Evolutionary conservation across 2,329 filamentous ascomycete genomes (phyloP), one percentile per base, ranked within the genome.

Genomic region (Diaporthe humulicola): DNA sequence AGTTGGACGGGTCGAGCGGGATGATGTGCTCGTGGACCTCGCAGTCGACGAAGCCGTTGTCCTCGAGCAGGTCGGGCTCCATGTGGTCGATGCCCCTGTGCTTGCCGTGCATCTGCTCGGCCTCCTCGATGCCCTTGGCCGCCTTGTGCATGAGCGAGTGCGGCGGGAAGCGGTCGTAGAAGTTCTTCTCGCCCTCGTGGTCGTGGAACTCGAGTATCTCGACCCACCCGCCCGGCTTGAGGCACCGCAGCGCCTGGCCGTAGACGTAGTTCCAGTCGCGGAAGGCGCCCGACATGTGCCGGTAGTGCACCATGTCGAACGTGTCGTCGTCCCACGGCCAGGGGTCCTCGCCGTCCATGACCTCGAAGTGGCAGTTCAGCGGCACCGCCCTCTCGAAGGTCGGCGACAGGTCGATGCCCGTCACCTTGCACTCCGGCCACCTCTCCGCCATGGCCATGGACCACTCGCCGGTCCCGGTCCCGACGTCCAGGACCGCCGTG

Each of bases 341-440:
- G 56, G 90, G 89, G 33, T 85, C 81, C 79, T 91, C 89, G 60
- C 89, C 90, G 77, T 91, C 88, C 77, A 91, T 89, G 7, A 91
- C 85, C 80, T 91, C 89, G 82, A 90, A 91, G 78, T 88, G 90
- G 52, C 90, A 86, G 76, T 91, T 91, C 78, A 88, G 87, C 7
- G 90, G 90, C 9, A 89, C 88, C 45, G 87, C 86, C 28, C 85
- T 86, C n/a, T 88, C 88, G 77, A 90, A 89, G 66, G 91, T 89
- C 74, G 90, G 89, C 22, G 89, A 88, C 73, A 91, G 90, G 77
- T 91, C 90, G 56, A 88, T 90, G 30, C 90, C 90, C 8, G 89
- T 87, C 6, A 91, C 88, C 77, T 91, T 89, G 78, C 88, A 90
- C 42, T 67, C 50, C 42, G 58, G 78, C 66, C 73, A 77, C 33